Percentiles rank a stretch among this genome's conserved stretches.
These are phyloP conservation scores for Oryza meyeriana DNA, from an alignment of 176 grass and related monocot genomes.

Conservation along the genomic window DNA sequence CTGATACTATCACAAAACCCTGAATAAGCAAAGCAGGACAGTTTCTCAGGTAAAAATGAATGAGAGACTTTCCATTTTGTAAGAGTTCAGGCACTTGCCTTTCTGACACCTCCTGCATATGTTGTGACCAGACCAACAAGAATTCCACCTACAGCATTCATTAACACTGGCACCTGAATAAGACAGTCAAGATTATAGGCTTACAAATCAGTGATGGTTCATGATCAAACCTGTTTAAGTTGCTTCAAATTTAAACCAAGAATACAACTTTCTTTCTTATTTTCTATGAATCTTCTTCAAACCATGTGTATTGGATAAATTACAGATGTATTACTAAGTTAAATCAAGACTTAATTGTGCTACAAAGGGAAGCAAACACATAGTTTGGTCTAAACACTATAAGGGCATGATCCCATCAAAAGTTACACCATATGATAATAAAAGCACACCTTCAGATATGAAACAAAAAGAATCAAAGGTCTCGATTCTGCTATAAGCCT, in stretches of 20 bases:
- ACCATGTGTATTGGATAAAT: neutral
- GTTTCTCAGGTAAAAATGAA: conserved; percentile 15
- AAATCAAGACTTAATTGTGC: neutral
- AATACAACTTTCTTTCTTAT: conserved; percentile 2
- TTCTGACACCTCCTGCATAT: conserved; percentile 90
- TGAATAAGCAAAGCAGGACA: conserved; percentile 49
- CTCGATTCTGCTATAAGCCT: neutral
- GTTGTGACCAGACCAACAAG: conserved; percentile 98
- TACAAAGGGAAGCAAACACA: neutral
- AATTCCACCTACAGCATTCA: conserved; percentile 91
- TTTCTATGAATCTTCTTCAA: neutral
- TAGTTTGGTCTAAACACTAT: neutral
- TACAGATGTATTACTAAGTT: conserved; percentile 4
- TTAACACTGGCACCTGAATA: conserved; percentile 74
- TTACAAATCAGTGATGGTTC: conserved; percentile 5
- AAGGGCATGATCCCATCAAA: neutral
- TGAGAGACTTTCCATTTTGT: conserved; percentile 27
- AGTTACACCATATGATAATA: neutral
- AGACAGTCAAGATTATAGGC: conserved; percentile 12
- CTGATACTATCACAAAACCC: conserved; percentile 97
- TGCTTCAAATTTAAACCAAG: neutral
- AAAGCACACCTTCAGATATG: neutral
- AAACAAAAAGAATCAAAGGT: neutral
- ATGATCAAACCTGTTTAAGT: neutral
- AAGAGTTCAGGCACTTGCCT: conserved; percentile 54